Conservation (phyloP, 2,329 filamentous ascomycete species). For the Penicillium fuscoglaucum region DNA sequence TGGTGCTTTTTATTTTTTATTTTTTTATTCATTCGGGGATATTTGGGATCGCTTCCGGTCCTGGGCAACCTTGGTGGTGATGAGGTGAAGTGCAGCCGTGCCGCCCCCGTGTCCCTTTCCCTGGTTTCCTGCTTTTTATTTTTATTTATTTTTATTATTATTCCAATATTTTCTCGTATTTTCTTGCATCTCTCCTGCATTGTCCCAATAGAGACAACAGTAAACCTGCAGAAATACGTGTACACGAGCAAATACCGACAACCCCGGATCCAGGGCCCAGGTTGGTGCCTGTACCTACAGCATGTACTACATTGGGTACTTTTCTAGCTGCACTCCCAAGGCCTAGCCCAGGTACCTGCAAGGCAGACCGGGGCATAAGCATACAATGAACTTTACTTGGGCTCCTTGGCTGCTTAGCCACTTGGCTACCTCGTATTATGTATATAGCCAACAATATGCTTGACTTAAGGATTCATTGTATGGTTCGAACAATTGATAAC, state of each 20-base stretch:
- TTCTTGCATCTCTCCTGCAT: not conserved
- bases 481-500: constrained; percentile 3
- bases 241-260: not conserved
- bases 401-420: not conserved
- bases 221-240: not conserved
- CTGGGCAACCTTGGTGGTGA: not conserved
- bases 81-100: not conserved
- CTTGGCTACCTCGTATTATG: not conserved
- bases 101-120: not conserved
- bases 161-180: not conserved
- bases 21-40: not conserved
- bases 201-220: not conserved
- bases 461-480: constrained; percentile 7
- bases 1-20: not conserved
- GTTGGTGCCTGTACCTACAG: not conserved
- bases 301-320: not conserved
- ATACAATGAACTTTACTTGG: not conserved
- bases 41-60: not conserved
- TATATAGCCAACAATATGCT: not conserved
- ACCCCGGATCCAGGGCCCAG: not conserved
- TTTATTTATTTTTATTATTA: not conserved
- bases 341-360: not conserved
- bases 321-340: not conserved
- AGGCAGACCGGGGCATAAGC: constrained; percentile 5
- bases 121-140: not conserved